Evolutionary conservation across 2,329 filamentous ascomycete genomes (phyloP).

Genomic region (Pseudogymnoascus sp.): DNA sequence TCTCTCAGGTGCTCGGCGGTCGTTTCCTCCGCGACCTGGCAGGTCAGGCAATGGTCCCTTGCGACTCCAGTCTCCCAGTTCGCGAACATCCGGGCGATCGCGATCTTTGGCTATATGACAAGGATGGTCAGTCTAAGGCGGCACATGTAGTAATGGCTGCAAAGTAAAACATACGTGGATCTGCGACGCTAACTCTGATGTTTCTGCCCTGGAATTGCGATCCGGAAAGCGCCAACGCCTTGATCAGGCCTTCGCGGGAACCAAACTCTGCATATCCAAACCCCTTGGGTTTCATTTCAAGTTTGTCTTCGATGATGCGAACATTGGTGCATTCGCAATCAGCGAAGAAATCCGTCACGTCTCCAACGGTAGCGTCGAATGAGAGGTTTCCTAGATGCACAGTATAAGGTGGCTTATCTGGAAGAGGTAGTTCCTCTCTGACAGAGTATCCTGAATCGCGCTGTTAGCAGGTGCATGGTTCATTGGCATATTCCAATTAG

Average conservation of each 20-base stretch:
- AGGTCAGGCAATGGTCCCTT: constrained; percentile 80
- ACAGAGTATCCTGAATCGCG: constrained; percentile 44
- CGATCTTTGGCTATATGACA: constrained; percentile 68
- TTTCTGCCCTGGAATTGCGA: constrained; percentile 77
- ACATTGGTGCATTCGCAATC: constrained; percentile 83
- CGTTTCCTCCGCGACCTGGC: constrained; percentile 45
- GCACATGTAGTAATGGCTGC: constrained; percentile 24
- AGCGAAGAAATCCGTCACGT: constrained; percentile 78
- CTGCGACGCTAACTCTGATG: constrained; percentile 90
- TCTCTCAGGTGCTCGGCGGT: constrained; percentile 44
- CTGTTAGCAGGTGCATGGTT: constrained; percentile 14
- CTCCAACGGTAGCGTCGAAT: constrained; percentile 80
- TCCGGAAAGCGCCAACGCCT: constrained; percentile 77
- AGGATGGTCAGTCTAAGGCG: constrained; percentile 17
- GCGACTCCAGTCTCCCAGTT: constrained; percentile 85
- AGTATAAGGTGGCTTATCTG: constrained; percentile 87
- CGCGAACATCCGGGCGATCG: constrained; percentile 61
- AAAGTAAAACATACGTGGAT: constrained; percentile 70
- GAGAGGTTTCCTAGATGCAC: constrained; percentile 95
- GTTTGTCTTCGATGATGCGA: constrained; percentile 92
- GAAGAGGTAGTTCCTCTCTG: constrained; percentile 77
- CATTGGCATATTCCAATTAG: constrained; percentile 5
- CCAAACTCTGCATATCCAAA: constrained; percentile 97
- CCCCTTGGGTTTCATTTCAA: constrained; percentile 89
- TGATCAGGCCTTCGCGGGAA: constrained; percentile 80